Conservation (phyloP, 257 asterid species). For the Striga asiatica region DNA sequence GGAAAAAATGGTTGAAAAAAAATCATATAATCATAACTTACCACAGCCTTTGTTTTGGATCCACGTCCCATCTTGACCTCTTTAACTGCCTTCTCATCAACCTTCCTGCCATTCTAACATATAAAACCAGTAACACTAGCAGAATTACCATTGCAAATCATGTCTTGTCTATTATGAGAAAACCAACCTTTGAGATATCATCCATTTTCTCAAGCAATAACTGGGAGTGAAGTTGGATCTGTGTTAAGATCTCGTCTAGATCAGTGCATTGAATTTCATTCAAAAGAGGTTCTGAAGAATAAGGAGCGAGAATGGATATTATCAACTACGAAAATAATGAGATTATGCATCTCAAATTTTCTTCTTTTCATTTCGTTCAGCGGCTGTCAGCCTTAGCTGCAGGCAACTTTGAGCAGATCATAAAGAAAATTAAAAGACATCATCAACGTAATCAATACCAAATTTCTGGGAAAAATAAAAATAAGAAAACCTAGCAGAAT, state of each 20-base stretch:
- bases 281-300: constrained; percentile 29
- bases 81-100: constrained; percentile 25
- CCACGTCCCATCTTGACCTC: constrained; percentile 61
- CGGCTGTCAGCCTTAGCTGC: no score
- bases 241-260: constrained; percentile 86
- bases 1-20: constrained; percentile 5
- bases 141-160: not conserved
- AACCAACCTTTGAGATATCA: constrained; percentile 56
- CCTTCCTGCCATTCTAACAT: constrained; percentile 44
- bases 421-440: no score
- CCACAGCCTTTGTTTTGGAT: constrained; percentile 52
- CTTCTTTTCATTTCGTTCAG: no score
- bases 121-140: constrained; percentile 18
- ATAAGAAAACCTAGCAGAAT: no score
- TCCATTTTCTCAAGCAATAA: constrained; percentile 95
- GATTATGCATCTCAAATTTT: not conserved
- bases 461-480: no score
- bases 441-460: no score
- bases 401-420: no score
- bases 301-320: not conserved
- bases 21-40: constrained; percentile 49
- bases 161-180: constrained; percentile 1
- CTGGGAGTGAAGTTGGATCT: constrained; percentile 81
- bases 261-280: constrained; percentile 59
- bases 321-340: not conserved